Base-by-base conservation (phyloP, 2,329 filamentous ascomycete species). In the Chrysoporthe cubensis region DNA sequence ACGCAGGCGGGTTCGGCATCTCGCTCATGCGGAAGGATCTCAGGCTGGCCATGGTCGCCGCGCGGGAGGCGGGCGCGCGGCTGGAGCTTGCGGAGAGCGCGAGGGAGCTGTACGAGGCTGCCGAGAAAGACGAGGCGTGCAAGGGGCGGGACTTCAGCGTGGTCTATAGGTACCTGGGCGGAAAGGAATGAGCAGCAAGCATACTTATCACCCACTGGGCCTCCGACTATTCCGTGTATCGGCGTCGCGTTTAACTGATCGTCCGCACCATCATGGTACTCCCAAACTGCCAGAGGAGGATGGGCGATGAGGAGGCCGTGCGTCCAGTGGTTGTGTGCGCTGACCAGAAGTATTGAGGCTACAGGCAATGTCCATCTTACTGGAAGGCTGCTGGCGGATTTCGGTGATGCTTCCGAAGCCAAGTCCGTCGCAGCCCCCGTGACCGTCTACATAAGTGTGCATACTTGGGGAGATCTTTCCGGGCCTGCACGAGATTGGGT, bases 11-110 rank as follows among this genome's bases (percentile, higher is more conserved):
- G 0, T 96, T 95, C 72, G 91, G 91, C 1, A 87, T 95, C 66
- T 84, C 84, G 50, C 79, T 96, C 72, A 95, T 96, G 92, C 88
- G 87, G 76, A 96, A 96, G 80, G 92, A 96, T 76, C 79, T 96
- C 52, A 82, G 85, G 65, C 82, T 95, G 66, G 92, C 91, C 1
- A 88, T 94, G 64, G 78, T 87, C n/a, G 92, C 91, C 18, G 91
- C 91, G 0, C 77, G 84, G 61, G 88, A 92, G 78, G 88, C 88
- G 0, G 87, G 85, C 1, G 91, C 90, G 2, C 85, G 81, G 70
- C 82, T 94, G 65, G 88, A 87, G 72, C 80, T 95, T 52, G 91
- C 86, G 0, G 82, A 85, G 11, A 83, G 82, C 72, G 91, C 91
- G 1, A 84, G 81, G 48, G 82, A 86, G 60, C 87, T 95, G 7